A percentile compares a stretch with the other conserved stretches of the same genome.
Evolutionary conservation across 495 filamentous ascomycete genomes (phyloP).

Genomic region (Penicillium riverlandense): DNA sequence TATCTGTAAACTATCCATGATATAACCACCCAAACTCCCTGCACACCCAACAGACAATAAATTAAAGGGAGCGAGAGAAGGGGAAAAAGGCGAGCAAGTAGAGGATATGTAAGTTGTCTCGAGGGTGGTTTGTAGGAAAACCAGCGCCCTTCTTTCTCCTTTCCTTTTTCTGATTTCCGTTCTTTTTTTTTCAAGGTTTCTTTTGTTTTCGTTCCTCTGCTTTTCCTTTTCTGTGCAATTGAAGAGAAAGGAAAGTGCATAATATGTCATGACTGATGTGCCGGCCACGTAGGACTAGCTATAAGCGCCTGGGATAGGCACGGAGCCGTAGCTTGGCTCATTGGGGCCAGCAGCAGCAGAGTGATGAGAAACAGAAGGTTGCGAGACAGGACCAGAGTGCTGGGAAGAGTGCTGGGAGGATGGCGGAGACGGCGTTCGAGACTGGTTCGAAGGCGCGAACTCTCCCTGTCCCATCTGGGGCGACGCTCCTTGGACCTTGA

Average conservation of each 20-base stretch:
- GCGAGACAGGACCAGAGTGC: slow-evolving; percentile 13
- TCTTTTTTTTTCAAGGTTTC: not conserved
- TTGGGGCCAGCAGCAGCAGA: slow-evolving; percentile 41
- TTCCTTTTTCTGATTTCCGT: not conserved
- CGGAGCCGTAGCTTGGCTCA: slow-evolving; percentile 43
- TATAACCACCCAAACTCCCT: not conserved
- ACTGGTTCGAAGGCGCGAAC: slow-evolving; percentile 36
- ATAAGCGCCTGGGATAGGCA: slow-evolving; percentile 48
- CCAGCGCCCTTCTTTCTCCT: too few relatives aligned
- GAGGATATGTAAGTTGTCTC: too few relatives aligned
- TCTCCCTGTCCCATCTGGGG: slow-evolving; percentile 55
- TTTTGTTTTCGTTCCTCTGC: not conserved
- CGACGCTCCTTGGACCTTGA: slow-evolving; percentile 66
- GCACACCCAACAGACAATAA: too few relatives aligned
- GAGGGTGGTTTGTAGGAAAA: too few relatives aligned
- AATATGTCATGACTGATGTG: too few relatives aligned
- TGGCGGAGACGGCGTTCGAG: slow-evolving; percentile 11
- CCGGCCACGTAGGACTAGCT: slow-evolving; percentile 33
- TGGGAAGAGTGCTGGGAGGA: slow-evolving; percentile 10
- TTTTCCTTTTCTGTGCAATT: not conserved
- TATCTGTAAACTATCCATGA: not conserved
- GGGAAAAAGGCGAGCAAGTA: too few relatives aligned
- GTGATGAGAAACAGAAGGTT: slow-evolving; percentile 16
- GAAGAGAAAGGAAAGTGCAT: too few relatives aligned
- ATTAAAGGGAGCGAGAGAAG: too few relatives aligned